Base-by-base conservation (phyloP, 1,139 yeast genomes). In the Saccharomyces hybrid region DNA sequence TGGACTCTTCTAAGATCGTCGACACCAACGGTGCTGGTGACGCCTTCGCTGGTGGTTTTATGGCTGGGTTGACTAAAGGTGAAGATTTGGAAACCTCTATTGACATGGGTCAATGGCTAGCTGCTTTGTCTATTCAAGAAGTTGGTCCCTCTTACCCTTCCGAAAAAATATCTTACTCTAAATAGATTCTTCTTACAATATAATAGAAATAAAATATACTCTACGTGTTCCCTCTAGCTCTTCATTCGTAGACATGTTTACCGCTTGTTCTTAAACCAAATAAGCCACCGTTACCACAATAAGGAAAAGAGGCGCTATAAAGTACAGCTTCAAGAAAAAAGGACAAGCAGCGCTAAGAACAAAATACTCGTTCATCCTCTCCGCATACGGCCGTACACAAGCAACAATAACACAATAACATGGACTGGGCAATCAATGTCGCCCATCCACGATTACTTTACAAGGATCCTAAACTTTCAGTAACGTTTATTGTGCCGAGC, bases 21-120 rank as follows among this genome's bases (percentile, higher is more conserved):
- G 99, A 93, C 76, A 88, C 98, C 70, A 93, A 93, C 75, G 99
- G 99, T 77, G 99, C 99, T 49, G 99, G 99, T 72, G 99, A 93
- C 71, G 98, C 99, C 26, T 93, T 93, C 70, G 99, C 98, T 57
- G 96, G 96, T 69, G 99, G 99, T 56, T 93, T 93, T 73, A 75
- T 91, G 63, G 96, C 96, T 57, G 95, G 91, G 57, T 76, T 91
- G 63, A 95, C 88, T 55, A 76, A 85, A 73, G 90, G 85, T 62
- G 82, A 86, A 73, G 63, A 79, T 34, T 70, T 90, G 56, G 76
- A 77, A 50, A 76, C 80, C 52, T 76, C 87, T 57, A 78, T 93
- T 60, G 89, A 86, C 65, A 81, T 85, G 73, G 99, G 99, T 63
- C 98, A 91, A 76, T 91, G 98, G 98, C 84, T 95, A 63, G 99